Conservation (phyloP, 129 eudicot species). For the Tanacetum coccineum region DNA sequence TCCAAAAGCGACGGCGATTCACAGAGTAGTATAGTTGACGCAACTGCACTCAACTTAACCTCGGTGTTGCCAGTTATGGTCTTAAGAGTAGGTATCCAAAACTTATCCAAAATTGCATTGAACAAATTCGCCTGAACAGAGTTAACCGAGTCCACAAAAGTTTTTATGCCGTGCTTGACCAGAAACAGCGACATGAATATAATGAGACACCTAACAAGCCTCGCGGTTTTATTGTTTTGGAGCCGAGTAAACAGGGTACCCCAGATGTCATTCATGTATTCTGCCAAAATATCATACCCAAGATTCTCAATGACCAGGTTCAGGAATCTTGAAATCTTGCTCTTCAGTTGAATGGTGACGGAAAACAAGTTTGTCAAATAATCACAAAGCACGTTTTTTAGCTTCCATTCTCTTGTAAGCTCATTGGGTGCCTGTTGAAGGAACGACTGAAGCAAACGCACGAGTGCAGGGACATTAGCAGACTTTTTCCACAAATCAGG, state of each 20-base stretch:
- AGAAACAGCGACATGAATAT: conserved; percentile 85
- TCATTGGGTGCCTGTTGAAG: conserved; percentile 84
- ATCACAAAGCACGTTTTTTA: conserved; percentile 69
- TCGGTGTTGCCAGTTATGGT: conserved; percentile 70
- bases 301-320: conserved; percentile 87
- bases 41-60: conserved; percentile 78
- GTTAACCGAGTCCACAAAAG: conserved; percentile 63
- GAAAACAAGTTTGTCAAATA: conserved; percentile 59
- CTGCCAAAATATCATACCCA: conserved; percentile 68
- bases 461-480: conserved; percentile 94
- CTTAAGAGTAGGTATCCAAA: conserved; percentile 89
- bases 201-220: conserved; percentile 63
- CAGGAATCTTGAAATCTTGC: conserved; percentile 85
- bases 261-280: conserved; percentile 65
- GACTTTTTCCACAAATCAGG: conserved; percentile 85
- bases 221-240: conserved; percentile 46
- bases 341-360: conserved; percentile 80
- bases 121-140: conserved; percentile 67
- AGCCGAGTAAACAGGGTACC: conserved; percentile 60
- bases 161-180: conserved; percentile 67
- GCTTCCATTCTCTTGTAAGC: conserved; percentile 63
- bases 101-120: conserved; percentile 48
- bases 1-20: conserved; percentile 57
- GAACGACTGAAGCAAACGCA: conserved; percentile 89
- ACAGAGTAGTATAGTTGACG: conserved; percentile 72